Percentiles rank a stretch among this genome's conserved stretches.
phyloP scores from a whole-genome alignment of 768 basidiomycete species.

The Boletus sp. region DNA sequence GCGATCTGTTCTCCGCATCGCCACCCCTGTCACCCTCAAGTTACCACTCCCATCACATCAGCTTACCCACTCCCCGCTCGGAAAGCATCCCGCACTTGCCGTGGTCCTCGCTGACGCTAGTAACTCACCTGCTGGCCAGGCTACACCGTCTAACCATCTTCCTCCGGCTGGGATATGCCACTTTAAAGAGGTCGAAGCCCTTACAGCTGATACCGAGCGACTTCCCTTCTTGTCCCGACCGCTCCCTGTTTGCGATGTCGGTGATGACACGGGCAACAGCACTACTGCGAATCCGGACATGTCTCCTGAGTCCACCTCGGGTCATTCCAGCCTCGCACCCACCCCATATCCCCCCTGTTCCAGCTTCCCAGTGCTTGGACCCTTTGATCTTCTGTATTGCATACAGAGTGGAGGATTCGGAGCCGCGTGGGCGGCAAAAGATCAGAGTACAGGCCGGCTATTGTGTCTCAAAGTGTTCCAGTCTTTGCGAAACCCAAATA shows the following conservation, averaged over 20 bases:
- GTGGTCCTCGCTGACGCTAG: neutral
- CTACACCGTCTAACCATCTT: neutral
- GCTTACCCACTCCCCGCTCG: neutral
- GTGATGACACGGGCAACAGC: neutral
- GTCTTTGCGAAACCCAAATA: conserved; percentile 4
- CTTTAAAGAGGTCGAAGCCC: neutral
- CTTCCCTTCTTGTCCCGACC: neutral
- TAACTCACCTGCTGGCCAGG: neutral
- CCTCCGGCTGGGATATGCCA: neutral
- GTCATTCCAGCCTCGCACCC: neutral
- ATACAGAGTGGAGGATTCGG: conserved; percentile 23
- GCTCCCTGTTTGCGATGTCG: neutral
- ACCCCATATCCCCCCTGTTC: neutral
- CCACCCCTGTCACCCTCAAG: conserved; percentile 6
- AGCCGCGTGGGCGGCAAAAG: conserved; percentile 22
- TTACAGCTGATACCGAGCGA: neutral
- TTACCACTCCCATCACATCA: neutral
- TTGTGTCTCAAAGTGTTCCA: conserved; percentile 40
- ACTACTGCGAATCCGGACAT: neutral
- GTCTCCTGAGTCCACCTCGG: neutral
- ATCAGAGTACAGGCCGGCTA: conserved; percentile 27
- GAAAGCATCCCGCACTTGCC: conserved; percentile 5
- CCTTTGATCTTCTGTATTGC: conserved; percentile 19
- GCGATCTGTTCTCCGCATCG: conserved; percentile 10
- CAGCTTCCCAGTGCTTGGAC: conserved; percentile 24